Conservation (phyloP, 306 rosid species). For the Cucumis hystrix region DNA sequence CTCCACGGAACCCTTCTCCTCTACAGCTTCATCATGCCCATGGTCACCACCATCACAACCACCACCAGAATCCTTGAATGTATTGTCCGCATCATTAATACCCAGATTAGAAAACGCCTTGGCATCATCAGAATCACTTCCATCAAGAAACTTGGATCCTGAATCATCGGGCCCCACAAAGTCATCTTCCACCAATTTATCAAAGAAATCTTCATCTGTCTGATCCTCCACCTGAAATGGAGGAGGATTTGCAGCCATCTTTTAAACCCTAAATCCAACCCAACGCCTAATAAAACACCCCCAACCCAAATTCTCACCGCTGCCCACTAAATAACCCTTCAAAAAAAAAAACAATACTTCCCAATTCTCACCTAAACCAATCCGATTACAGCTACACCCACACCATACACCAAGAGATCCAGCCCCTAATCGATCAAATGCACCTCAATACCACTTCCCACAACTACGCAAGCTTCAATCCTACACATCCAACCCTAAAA, state of each 20-base stretch:
- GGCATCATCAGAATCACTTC: conserved; percentile 44
- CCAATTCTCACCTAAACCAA: conserved; percentile 5
- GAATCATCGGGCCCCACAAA: conserved; percentile 15
- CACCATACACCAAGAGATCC: conserved; percentile 34
- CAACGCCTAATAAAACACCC: conserved; percentile 12
- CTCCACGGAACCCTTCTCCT: conserved; percentile 11
- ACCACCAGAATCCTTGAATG: conserved; percentile 20
- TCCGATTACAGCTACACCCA: conserved; percentile 20
- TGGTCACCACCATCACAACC: conserved; percentile 13
- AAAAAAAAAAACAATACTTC: neutral
- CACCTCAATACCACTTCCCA: conserved; percentile 9
- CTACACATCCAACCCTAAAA: conserved; percentile 12
- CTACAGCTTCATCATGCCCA: conserved; percentile 12
- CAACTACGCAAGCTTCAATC: conserved; percentile 11
- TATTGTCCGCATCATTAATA: conserved; percentile 25
- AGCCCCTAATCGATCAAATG: neutral
- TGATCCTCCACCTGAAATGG: conserved; percentile 80
- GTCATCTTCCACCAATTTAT: conserved; percentile 76
- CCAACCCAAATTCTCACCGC: conserved; percentile 14
- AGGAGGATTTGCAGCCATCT: conserved; percentile 76
- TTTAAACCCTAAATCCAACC: conserved; percentile 26
- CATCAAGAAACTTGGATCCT: conserved; percentile 17
- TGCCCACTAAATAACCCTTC: conserved; percentile 7
- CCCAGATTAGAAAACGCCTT: conserved; percentile 43
- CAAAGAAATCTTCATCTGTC: conserved; percentile 83